A percentile compares a stretch with the other conserved stretches of the same genome.
These are phyloP conservation scores for Poa annua DNA, from an alignment of 176 grass and related monocot genomes.

Conservation along the genomic window DNA sequence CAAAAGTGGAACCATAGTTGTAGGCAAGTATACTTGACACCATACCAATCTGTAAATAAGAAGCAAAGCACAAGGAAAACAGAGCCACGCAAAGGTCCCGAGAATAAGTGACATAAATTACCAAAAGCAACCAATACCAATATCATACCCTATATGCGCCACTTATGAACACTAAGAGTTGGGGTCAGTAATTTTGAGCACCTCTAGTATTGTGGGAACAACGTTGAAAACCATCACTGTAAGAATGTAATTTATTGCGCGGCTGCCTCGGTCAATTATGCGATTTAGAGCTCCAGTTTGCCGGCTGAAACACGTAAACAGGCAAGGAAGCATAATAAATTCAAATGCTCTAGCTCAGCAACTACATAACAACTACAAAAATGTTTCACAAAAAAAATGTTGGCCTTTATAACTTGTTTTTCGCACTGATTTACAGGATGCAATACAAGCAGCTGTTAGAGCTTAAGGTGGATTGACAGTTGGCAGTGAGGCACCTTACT, in stretches of 20 bases:
- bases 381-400: not conserved
- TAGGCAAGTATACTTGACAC: slow-evolving; percentile 97
- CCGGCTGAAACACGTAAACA: slow-evolving; percentile 74
- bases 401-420: slow-evolving; percentile 17
- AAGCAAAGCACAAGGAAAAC: slow-evolving; percentile 33
- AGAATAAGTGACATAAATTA: slow-evolving; percentile 25
- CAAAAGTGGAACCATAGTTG: slow-evolving; percentile 90
- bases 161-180: slow-evolving; percentile 16
- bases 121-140: slow-evolving; percentile 14
- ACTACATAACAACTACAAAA: not conserved
- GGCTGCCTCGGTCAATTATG: slow-evolving; percentile 96
- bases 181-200: slow-evolving; percentile 38
- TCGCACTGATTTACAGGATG: slow-evolving; percentile 25
- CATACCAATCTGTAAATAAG: slow-evolving; percentile 81
- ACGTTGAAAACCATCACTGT: slow-evolving; percentile 98
- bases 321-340: slow-evolving; percentile 40
- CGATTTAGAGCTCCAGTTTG: slow-evolving; percentile 97
- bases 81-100: slow-evolving; percentile 31
- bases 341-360: slow-evolving; percentile 31
- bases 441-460: not conserved
- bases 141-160: slow-evolving; percentile 21
- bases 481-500: slow-evolving; percentile 5
- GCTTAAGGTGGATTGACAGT: not conserved
- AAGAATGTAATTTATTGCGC: slow-evolving; percentile 95
- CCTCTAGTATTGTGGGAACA: slow-evolving; percentile 94